Evolutionary conservation across 768 basidiomycete species (phyloP).

Genomic region (Suillus brevipes): DNA sequence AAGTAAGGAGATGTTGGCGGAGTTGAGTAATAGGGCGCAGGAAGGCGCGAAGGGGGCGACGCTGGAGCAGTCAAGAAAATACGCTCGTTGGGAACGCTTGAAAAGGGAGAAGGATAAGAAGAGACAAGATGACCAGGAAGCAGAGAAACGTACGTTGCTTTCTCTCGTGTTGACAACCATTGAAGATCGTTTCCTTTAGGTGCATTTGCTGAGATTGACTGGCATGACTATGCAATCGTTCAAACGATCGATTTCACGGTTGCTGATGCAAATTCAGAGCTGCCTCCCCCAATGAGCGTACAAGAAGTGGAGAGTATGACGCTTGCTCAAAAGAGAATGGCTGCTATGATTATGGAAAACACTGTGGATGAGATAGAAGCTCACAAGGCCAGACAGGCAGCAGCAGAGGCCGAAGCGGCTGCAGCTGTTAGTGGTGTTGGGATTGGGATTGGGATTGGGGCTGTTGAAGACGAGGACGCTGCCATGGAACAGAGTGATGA

Average conservation of each 20-base stretch:
- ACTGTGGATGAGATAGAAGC: constrained; percentile 86
- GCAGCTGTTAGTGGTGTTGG: constrained; percentile 73
- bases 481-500: constrained; percentile 81
- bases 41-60: constrained; percentile 74
- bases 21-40: constrained; percentile 67
- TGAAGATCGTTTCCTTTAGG: constrained; percentile 40
- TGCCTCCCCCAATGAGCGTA: constrained; percentile 96
- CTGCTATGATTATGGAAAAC: constrained; percentile 97
- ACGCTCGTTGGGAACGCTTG: constrained; percentile 87
- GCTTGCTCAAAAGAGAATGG: constrained; percentile 95
- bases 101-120: constrained; percentile 85
- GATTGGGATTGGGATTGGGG: constrained; percentile 48
- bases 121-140: constrained; percentile 88
- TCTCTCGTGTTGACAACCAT: not conserved
- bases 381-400: constrained; percentile 76
- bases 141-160: constrained; percentile 72
- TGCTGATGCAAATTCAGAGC: constrained; percentile 85
- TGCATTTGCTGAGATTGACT: constrained; percentile 97
- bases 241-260: constrained; percentile 97
- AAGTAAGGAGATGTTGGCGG: constrained; percentile 68
- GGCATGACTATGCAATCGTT: constrained; percentile 99
- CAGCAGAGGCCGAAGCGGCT: constrained; percentile 82
- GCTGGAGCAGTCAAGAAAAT: constrained; percentile 69
- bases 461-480: constrained; percentile 56
- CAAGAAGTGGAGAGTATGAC: constrained; percentile 97